Evolutionary conservation across 495 filamentous ascomycete species (phyloP).

Genomic region (Aspergillus nanangensis): DNA sequence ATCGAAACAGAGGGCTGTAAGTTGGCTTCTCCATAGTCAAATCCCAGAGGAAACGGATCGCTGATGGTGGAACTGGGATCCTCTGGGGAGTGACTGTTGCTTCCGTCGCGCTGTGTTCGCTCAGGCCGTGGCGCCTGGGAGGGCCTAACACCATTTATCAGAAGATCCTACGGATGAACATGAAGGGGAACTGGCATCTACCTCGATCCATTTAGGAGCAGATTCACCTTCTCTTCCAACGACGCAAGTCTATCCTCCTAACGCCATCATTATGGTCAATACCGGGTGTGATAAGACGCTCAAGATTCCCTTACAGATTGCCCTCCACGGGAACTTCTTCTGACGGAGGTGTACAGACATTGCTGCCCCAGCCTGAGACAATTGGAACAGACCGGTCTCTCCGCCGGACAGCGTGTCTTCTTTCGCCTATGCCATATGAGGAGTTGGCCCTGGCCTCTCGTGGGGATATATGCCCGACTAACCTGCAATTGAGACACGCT

Average conservation of each 20-base stretch:
- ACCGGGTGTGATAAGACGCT: background rate
- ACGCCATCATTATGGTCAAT: slow-evolving; percentile 15
- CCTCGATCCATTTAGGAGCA: slow-evolving; percentile 35
- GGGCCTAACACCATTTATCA: too few species aligned
- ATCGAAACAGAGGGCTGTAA: slow-evolving; percentile 20
- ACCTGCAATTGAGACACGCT: slow-evolving; percentile 44
- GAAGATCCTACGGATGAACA: too few species aligned
- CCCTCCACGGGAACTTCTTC: slow-evolving; percentile 21
- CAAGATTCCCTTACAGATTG: slow-evolving; percentile 26
- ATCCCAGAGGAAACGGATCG: slow-evolving; percentile 21
- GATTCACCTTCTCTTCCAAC: slow-evolving; percentile 45
- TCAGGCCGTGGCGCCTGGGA: too few species aligned
- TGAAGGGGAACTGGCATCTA: too few species aligned
- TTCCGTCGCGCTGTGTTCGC: too few species aligned
- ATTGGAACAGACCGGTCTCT: slow-evolving; percentile 42
- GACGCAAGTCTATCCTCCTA: slow-evolving; percentile 41
- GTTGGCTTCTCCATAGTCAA: slow-evolving; percentile 29
- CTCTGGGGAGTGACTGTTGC: too few species aligned
- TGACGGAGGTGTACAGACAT: slow-evolving; percentile 34
- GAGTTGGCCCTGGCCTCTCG: too few species aligned
- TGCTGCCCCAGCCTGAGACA: slow-evolving; percentile 39
- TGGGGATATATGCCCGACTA: too few species aligned
- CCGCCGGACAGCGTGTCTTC: slow-evolving; percentile 44
- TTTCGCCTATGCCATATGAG: slow-evolving; percentile 27
- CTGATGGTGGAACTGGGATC: slow-evolving; percentile 15